Base-by-base conservation (phyloP, 2,329 filamentous ascomycete genomes). In the Exophiala oligosperma region DNA sequence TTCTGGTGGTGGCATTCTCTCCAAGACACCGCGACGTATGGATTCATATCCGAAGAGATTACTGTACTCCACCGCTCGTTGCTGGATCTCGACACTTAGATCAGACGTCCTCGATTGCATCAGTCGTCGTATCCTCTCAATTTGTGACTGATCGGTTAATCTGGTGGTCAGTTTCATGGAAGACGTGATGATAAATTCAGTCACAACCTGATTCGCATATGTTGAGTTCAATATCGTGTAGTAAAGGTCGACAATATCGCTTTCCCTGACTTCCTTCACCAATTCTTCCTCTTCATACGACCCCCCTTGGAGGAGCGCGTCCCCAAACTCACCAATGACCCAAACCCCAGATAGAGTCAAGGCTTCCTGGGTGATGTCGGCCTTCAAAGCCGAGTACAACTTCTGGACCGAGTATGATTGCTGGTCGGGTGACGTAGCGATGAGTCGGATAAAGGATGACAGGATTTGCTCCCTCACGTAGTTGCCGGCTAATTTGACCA, bases 351-450 rank as follows among this genome's bases (percentile, higher is more conserved):
- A 92, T 62, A 97, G 84, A 7, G 92, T 97, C 63, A 99, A 78
- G 64, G 92, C 95, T 75, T 99, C 95, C 72, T 99, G 94, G 1
- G 93, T 97, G 67, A 99, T 97, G 68, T 99, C 94, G 65, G 96
- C 94, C 73, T 94, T 96, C 55, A 99, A 78, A 61, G 89, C 90
- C 21, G 87, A 81, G 72, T 97, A 99, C 5, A 99, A 81, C 74
- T 97, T 99, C 71, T 97, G 94, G 3, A 93, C 93, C 1, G 92
- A 92, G 71, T 99, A 99, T 0, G 92, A 96, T 74, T 99, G 94
- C 40, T 97, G 80, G 67, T 99, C 94, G 0, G 92, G 88, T 0
- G 92, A 96, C 0, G 93, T 97, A 12, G 94, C 94, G 64, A 99
- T 93, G 2, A 99, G 84, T 49, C 95, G 89, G 60, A 99, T 89